Base-by-base conservation (phyloP, 2,329 filamentous ascomycete species). In the Curvularia lunata region DNA sequence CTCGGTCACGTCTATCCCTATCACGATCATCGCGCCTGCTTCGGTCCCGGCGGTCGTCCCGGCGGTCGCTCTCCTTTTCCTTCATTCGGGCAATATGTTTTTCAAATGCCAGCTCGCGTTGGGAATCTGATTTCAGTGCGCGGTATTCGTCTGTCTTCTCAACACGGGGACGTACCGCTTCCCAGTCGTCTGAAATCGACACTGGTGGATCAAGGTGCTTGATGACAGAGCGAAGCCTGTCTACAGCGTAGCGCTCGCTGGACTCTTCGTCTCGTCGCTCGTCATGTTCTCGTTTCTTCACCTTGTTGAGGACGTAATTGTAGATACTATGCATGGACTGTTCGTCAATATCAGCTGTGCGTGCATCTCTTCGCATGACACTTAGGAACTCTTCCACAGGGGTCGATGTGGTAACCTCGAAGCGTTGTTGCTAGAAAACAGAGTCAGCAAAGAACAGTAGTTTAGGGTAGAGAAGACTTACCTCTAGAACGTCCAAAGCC, bases 131-230 rank as follows among this genome's bases (percentile, higher is more conserved):
- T 63, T 88, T 83, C 48, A 98, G 85, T 52, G 89, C 89, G 76
- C 89, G 86, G 79, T 91, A 99, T 77, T 98, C 95, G 58, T 92
- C 88, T 67, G 86, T 86, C 72, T 91, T 91, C 69, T 91, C 87
- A 63, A 99, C 83, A 62, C 91, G 89, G 66, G 88, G 83, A 74
- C 88, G 89, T 72, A 97, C 86, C 81, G 91, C 89, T 69, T 98
- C 94, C 86, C 92, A 99, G 56, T 89, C 92, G 76, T 98, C 94
- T 69, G 85, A 85, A 51, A 87, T 74, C 30, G 85, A 81, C 64
- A 99, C 85, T 13, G 93, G 90, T 34, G 95, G 95, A 10, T 97
- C 92, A 50, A 97, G 82, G 70, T 91, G 92, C 80, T 97, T 97
- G 75, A 99, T 91, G 52, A 87, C 86, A 23, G 89, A 91, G 58